Evolutionary conservation across 768 basidiomycete genomes (phyloP).

Genomic region (Leccinellum rugosiceps): DNA sequence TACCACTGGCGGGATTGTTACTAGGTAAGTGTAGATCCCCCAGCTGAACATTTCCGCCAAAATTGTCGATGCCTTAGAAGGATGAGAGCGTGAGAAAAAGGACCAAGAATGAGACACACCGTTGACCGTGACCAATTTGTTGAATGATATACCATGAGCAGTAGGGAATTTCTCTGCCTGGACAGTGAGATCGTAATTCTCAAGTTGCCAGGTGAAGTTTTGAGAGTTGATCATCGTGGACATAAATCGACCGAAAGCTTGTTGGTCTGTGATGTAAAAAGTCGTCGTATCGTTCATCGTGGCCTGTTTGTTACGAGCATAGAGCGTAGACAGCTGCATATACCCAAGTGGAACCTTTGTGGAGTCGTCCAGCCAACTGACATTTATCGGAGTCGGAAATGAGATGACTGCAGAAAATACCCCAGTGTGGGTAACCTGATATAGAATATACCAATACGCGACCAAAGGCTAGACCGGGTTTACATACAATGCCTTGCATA

Average conservation of each 20-base stretch:
- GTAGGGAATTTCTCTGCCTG: slow-evolving; percentile 67
- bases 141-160: slow-evolving; percentile 61
- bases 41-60: slow-evolving; percentile 50
- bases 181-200: slow-evolving; percentile 52
- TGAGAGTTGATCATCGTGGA: slow-evolving; percentile 58
- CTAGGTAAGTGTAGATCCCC: slow-evolving; percentile 61
- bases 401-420: slow-evolving; percentile 59
- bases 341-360: slow-evolving; percentile 50
- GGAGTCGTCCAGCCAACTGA: slow-evolving; percentile 56
- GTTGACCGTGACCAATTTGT: slow-evolving; percentile 55
- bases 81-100: background rate
- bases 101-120: slow-evolving; percentile 33
- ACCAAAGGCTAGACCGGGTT: background rate
- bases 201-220: slow-evolving; percentile 66
- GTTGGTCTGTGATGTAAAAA: slow-evolving; percentile 54
- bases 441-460: background rate
- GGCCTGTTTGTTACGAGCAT: slow-evolving; percentile 53
- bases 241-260: slow-evolving; percentile 60
- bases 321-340: slow-evolving; percentile 46
- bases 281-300: slow-evolving; percentile 56
- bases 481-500: slow-evolving; percentile 52
- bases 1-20: slow-evolving; percentile 63
- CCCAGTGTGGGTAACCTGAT: slow-evolving; percentile 62
- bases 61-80: slow-evolving; percentile 54
- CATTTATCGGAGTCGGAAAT: slow-evolving; percentile 55